Evolutionary conservation across 345 rosid species (phyloP).

Genomic region (Iberis pinnata): DNA sequence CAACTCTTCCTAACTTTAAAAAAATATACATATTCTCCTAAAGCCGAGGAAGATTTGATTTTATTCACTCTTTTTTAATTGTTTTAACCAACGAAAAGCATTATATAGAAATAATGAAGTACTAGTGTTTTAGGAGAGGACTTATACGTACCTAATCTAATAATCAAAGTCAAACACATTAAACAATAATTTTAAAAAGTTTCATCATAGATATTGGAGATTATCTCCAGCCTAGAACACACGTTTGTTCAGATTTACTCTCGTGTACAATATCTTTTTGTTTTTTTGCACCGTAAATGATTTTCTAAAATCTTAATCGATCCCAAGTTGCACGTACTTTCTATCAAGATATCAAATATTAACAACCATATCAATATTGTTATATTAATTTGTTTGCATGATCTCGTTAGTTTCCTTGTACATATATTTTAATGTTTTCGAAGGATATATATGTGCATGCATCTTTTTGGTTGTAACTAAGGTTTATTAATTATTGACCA

Average conservation of each 20-base stretch:
- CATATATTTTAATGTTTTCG: background rate
- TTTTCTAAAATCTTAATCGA: constrained; percentile 19
- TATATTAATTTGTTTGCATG: constrained; percentile 16
- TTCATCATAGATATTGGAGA: constrained; percentile 16
- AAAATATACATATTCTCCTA: background rate
- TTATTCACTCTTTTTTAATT: constrained; percentile 8
- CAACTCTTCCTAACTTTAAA: too few relatives aligned
- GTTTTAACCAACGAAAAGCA: constrained; percentile 3
- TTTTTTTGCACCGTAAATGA: constrained; percentile 8
- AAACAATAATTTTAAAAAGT: constrained; percentile 5
- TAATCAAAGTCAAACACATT: constrained; percentile 21
- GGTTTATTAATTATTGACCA: constrained; percentile 1
- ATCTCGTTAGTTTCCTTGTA: constrained; percentile 14
- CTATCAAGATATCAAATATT: constrained; percentile 16
- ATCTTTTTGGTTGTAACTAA: background rate
- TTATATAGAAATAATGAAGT: constrained; percentile 5
- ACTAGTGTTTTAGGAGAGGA: background rate
- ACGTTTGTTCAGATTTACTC: constrained; percentile 29
- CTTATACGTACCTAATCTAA: constrained; percentile 21
- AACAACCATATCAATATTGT: background rate
- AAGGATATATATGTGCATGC: constrained; percentile 5
- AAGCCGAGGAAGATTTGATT: constrained; percentile 1
- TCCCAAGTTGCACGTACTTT: constrained; percentile 25
- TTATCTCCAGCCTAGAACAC: constrained; percentile 29
- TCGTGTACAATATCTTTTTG: constrained; percentile 24